Evolutionary conservation across 2,329 filamentous ascomycete species (phyloP), one percentile per base, ranked within the genome.

Genomic region (Coniella vitis): DNA sequence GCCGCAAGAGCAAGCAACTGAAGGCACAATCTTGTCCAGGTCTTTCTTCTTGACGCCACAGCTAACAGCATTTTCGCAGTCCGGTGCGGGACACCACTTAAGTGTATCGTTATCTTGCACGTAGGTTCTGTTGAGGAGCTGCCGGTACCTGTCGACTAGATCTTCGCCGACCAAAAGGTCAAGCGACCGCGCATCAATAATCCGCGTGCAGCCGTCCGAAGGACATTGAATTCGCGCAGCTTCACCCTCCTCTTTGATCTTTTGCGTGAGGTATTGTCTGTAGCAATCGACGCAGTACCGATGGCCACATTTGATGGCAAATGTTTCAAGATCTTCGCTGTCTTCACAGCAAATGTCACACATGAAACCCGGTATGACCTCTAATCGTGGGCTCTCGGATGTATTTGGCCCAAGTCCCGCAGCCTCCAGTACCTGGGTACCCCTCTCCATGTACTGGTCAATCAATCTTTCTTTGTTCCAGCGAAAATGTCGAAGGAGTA

Each of bases 311-410:
- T 88, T 95, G 79, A 98, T 88, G 21, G 91, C 89, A 68, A 96
- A 97, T 2, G 87, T 90, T 63, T 87, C 66, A 17, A 96, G 69
- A 1, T 79, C 82, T 0, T 81, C 74, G 17, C 79, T 85, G 56
- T 98, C 93, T 61, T 97, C 90, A 66, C 87, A 97, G 71, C 93
- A 98, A 56, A 98, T 98, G 54, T 95, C 90, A 69, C 93, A 98
- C 59, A 79, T 74, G 65, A 98, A 98, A 8, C 83, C 89, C 13
- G 80, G 74, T 16, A 91, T 70, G 14, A 74, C 71, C 63, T 90
- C 79, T 3, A 94, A 76, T 60, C 79, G 83, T 2, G 87, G 86
- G 10, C 77, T 74, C 10, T 71, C 70, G 2, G 71, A 69, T n/a
- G 78, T 73, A 52, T 74, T 80, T 47, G 83, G 78, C 32, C 84